Evolutionary conservation across 164 flowering plant genomes (phyloP).

Genomic region (Protea cynaroides): DNA sequence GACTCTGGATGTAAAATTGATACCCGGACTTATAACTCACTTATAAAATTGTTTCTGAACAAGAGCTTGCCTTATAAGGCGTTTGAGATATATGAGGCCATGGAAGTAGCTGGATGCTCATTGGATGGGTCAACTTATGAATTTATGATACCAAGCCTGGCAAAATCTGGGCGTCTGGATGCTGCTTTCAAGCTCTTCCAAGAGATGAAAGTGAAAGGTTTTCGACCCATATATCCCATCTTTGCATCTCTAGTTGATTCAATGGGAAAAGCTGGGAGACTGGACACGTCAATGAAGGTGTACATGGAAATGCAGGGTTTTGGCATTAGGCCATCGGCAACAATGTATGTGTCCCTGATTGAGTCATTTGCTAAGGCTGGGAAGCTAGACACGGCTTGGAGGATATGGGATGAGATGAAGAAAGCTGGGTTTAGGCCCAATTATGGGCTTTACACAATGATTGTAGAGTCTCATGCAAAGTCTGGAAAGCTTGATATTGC

Average conservation of each 20-base stretch:
- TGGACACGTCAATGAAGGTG: constrained; percentile 80
- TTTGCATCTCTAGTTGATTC: constrained; percentile 85
- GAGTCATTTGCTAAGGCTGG: constrained; percentile 94
- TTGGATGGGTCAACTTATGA: constrained; percentile 79
- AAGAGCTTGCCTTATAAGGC: constrained; percentile 95
- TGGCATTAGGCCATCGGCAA: constrained; percentile 68
- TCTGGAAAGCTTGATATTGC: constrained; percentile 95
- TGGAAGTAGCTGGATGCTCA: constrained; percentile 54
- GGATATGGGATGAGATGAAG: constrained; percentile 97
- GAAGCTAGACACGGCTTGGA: constrained; percentile 69
- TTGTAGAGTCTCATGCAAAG: constrained; percentile 93
- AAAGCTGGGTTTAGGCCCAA: constrained; percentile 85
- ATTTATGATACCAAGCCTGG: constrained; percentile 84
- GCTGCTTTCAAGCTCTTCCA: constrained; percentile 85
- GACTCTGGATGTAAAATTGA: constrained; percentile 65
- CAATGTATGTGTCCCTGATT: constrained; percentile 74
- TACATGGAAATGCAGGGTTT: constrained; percentile 84
- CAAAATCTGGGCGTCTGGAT: constrained; percentile 95
- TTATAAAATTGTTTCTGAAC: constrained; percentile 65
- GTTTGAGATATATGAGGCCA: constrained; percentile 86
- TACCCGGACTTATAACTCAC: constrained; percentile 63
- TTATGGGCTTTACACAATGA: constrained; percentile 77
- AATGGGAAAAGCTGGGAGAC: constrained; percentile 96
- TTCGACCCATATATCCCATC: constrained; percentile 46
- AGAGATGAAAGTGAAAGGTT: constrained; percentile 68